phyloP scores from a whole-genome alignment of 169 alveolate species.

The Prorocentrum cordatum region DNA sequence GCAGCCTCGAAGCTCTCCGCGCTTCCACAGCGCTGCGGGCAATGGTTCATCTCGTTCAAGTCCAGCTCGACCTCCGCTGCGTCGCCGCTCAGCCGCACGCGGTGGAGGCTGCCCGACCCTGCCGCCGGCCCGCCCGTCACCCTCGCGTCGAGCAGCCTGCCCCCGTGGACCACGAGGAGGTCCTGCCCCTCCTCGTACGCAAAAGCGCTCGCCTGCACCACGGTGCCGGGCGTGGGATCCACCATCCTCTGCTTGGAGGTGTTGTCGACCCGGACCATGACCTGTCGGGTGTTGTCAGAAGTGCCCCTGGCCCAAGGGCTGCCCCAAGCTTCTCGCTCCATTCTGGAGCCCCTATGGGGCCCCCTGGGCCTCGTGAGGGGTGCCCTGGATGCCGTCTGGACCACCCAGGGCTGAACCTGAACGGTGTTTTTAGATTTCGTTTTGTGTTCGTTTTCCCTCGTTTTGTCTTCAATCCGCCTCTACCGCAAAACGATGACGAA shows the following conservation, averaged over 20 bases:
- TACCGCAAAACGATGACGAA: too few relatives aligned
- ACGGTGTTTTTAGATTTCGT: too few relatives aligned
- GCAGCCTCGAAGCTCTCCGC: not conserved
- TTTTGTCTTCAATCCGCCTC: too few relatives aligned
- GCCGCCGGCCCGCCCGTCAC: slow-evolving; percentile 11
- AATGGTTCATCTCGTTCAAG: slow-evolving; percentile 40
- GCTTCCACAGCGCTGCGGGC: slow-evolving; percentile 33
- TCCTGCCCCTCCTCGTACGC: not conserved
- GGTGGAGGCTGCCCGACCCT: not conserved
- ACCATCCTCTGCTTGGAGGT: slow-evolving; percentile 9
- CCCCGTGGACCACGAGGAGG: not conserved
- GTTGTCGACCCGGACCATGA: not conserved
- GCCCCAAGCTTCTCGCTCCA: not conserved
- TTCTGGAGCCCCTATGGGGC: not conserved
- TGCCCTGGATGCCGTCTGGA: slow-evolving; percentile 14
- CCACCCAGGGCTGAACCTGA: too few relatives aligned
- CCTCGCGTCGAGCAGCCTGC: not conserved
- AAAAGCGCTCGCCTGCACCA: slow-evolving; percentile 10
- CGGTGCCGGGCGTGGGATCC: slow-evolving; percentile 37
- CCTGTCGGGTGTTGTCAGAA: not conserved
- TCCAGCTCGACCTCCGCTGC: not conserved
- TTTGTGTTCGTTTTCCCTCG: too few relatives aligned
- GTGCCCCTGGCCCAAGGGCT: not conserved
- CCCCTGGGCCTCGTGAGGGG: not conserved
- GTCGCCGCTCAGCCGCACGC: not conserved